Base-by-base conservation (phyloP, 2,329 filamentous ascomycete genomes). In the Exophiala oligosperma region DNA sequence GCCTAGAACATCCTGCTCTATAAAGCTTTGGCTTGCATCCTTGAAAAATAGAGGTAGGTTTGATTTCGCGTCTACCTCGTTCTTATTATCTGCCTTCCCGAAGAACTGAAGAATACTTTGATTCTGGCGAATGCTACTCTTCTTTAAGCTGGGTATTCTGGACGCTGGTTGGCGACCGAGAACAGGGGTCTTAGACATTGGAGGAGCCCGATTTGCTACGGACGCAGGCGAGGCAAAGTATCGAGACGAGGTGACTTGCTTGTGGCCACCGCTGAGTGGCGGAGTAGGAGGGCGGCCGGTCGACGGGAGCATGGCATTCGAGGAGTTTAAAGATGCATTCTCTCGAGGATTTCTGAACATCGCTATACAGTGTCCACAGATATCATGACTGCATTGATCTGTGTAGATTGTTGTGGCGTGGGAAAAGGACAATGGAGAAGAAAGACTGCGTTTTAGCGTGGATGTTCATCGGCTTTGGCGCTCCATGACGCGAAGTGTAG, bases 81-180 rank as follows among this genome's bases (percentile, higher is more conserved):
- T 53, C 5, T 57, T 52, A 17, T 57, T 64, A 37, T 67, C 78
- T 1, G 76, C 70, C 69, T 81, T 83, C 66, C 79, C 80, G 72
- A 83, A 83, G 67, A 83, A 83, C 49, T 72, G 75, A 69, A 81
- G 72, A 59, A 83, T 83, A 61, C 78, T 82, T 48, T 75, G 74
- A 64, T 82, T 82, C 21, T 73, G 70, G 53, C 76, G 53, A n/a
- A 51, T 38, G 17, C 24, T 48, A 14, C 48, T 32, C 52, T 60
- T 66, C 48, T 60, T 63, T 14, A 54, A 48, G 29, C 50, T 53
- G 17, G 63, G 49, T 26, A 61, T 54, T 35, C 61, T 66, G 4
- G 61, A 49, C 23, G 49, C 47, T 24, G 54, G 40, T 46, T 65
- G 61, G 6, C 61, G 54, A 24, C 57, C 60, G n/a, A 56, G 14